Evolutionary conservation across 345 rosid genomes (phyloP).

Genomic region (Eucalyptus marginata): DNA sequence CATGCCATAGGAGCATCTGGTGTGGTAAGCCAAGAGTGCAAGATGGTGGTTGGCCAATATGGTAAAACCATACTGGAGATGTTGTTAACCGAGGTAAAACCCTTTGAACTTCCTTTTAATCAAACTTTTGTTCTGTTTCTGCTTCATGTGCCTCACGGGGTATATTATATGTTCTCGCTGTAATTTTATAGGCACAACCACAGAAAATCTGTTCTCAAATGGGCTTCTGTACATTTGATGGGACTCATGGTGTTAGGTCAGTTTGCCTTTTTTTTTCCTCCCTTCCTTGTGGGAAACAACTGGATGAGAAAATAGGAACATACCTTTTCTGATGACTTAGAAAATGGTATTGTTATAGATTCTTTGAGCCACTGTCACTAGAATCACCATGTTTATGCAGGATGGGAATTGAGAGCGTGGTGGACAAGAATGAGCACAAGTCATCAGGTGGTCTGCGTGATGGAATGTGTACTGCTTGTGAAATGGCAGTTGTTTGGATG

Average conservation of each 20-base stretch:
- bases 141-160: background rate
- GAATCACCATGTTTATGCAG: conserved; percentile 12
- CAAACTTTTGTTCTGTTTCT: background rate
- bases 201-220: conserved; percentile 72
- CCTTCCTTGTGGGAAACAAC: background rate
- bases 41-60: conserved; percentile 47
- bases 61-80: conserved; percentile 59
- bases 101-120: background rate
- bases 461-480: conserved; percentile 65
- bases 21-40: conserved; percentile 62
- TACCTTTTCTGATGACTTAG: background rate
- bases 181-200: conserved; percentile 39
- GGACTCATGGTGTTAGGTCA: conserved; percentile 64
- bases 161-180: background rate
- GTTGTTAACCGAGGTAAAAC: conserved; percentile 35
- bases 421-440: conserved; percentile 26
- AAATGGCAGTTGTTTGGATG: conserved; percentile 97
- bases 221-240: conserved; percentile 67
- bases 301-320: background rate
- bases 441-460: conserved; percentile 29
- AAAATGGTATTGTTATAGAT: background rate
- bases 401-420: conserved; percentile 54
- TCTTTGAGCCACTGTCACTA: background rate
- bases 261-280: background rate
- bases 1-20: conserved; percentile 86